Conservation (phyloP, 768 basidiomycete species). For the Hydnomerulius pinastri region DNA sequence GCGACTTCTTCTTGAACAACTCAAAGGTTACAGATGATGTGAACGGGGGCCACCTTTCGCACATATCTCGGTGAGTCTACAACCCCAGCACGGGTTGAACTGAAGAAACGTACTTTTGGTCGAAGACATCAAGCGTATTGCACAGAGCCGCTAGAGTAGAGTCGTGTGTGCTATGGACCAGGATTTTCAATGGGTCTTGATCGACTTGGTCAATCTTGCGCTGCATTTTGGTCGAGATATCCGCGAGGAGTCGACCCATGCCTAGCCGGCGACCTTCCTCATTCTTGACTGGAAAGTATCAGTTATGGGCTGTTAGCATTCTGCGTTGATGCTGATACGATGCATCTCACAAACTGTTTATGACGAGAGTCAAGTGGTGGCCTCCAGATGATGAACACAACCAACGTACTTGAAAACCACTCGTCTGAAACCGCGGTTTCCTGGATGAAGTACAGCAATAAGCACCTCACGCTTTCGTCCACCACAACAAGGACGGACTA, state of each 20-base stretch:
- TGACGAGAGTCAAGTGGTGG: conserved; percentile 4
- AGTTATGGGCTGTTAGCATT: conserved; percentile 1
- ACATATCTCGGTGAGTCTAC: not conserved
- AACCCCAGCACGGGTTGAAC: not conserved
- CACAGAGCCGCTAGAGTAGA: conserved; percentile 66
- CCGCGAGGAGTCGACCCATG: conserved; percentile 73
- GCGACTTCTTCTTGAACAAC: conserved; percentile 51
- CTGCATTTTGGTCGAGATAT: conserved; percentile 64
- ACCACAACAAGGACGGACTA: conserved; percentile 42
- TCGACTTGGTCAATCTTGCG: conserved; percentile 48
- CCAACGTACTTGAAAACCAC: conserved; percentile 66
- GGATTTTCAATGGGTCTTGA: conserved; percentile 57
- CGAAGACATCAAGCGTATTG: conserved; percentile 69
- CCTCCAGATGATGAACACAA: not conserved
- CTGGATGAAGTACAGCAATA: conserved; percentile 31
- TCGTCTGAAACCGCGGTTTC: conserved; percentile 75
- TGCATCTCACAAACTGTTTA: conserved; percentile 25
- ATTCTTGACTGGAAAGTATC: conserved; percentile 55
- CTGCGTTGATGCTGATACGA: not conserved
- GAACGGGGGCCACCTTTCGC: conserved; percentile 70
- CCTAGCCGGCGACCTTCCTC: conserved; percentile 76
- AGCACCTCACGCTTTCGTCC: not conserved
- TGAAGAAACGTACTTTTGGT: conserved; percentile 54
- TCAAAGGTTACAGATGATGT: conserved; percentile 76
- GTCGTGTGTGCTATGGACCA: conserved; percentile 74